Evolutionary conservation across 345 rosid genomes (phyloP).

Genomic region (Turritis glabra): DNA sequence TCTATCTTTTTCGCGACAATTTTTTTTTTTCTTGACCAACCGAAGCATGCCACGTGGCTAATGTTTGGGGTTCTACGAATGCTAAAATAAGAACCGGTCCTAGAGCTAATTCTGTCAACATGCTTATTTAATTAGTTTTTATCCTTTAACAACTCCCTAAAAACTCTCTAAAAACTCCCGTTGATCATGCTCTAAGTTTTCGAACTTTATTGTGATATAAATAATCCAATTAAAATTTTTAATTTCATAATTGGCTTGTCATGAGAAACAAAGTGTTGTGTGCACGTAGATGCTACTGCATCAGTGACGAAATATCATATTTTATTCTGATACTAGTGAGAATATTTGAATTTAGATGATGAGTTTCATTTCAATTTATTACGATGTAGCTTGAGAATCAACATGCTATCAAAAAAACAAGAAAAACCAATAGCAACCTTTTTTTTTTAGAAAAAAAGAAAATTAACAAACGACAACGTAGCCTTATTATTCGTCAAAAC

Average conservation of each 20-base stretch:
- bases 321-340: neutral
- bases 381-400: constrained; percentile 18
- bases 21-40: too few species aligned
- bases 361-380: constrained; percentile 8
- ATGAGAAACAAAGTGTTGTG: neutral
- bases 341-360: neutral
- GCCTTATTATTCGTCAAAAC: neutral
- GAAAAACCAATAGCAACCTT: neutral
- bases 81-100: too few species aligned
- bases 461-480: neutral
- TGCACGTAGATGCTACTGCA: neutral
- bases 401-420: neutral
- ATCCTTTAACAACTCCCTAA: too few species aligned
- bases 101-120: too few species aligned
- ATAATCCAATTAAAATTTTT: too few species aligned
- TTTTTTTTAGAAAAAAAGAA: neutral
- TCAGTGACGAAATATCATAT: neutral
- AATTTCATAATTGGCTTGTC: neutral
- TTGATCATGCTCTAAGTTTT: too few species aligned
- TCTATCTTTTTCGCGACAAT: too few species aligned
- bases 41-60: too few species aligned
- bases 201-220: too few species aligned
- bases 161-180: too few species aligned
- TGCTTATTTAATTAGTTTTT: too few species aligned
- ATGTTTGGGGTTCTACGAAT: too few species aligned